Conservation (phyloP, 305 asterid species). For the Fraxinus paxiana region DNA sequence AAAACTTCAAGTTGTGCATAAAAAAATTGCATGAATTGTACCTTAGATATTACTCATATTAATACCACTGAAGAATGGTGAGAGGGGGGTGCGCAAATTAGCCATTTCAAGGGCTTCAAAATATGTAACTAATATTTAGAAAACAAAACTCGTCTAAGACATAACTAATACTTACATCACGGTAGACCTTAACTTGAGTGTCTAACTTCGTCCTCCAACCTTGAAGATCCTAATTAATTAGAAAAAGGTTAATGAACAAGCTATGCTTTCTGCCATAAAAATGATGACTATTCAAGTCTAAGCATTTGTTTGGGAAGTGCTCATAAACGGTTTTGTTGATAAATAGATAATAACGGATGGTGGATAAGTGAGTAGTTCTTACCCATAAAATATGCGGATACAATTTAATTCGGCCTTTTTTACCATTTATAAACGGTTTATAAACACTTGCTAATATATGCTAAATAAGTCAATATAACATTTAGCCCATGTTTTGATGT, state of each 20-base stretch:
- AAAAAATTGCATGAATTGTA: not conserved
- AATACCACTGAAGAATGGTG: not conserved
- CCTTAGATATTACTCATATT: not conserved
- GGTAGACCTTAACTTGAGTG: constrained; percentile 75
- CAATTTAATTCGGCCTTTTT: not conserved
- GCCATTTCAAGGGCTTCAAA: constrained; percentile 8
- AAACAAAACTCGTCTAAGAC: not conserved
- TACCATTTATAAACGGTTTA: not conserved
- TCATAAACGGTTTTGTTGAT: not conserved
- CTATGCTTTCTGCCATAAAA: not conserved
- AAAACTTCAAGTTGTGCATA: not conserved
- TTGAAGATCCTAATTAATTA: constrained; percentile 63
- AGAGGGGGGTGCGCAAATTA: not conserved
- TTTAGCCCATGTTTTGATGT: not conserved
- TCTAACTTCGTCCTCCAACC: constrained; percentile 79
- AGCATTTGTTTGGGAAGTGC: not conserved
- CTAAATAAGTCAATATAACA: not conserved
- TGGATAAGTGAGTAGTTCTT: not conserved
- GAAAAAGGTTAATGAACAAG: not conserved
- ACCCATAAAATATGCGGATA: not conserved
- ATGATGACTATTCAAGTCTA: not conserved
- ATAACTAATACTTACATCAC: constrained; percentile 47
- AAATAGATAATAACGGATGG: not conserved
- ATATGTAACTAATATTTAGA: not conserved
- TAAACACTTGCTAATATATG: not conserved